phyloP scores from a whole-genome alignment of 257 asterid genomes.

The Petrea volubilis region DNA sequence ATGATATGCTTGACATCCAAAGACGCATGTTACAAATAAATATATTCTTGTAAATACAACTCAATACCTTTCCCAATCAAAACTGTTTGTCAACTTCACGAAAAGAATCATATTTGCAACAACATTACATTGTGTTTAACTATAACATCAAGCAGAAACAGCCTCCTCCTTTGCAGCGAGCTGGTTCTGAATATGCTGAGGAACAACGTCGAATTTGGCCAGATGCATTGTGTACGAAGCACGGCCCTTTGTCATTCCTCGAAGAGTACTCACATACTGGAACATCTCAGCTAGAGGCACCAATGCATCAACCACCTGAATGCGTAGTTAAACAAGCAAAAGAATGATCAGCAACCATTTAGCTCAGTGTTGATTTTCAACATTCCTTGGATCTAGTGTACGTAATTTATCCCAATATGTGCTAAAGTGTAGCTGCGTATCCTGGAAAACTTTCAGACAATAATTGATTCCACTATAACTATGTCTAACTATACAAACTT shows the following conservation, averaged over 20 bases:
- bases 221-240: slow-evolving; percentile 97
- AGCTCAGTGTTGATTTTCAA: no score
- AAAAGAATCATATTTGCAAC: slow-evolving; percentile 27
- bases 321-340: background rate
- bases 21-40: no score
- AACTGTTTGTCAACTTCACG: slow-evolving; percentile 16
- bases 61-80: slow-evolving; percentile 14
- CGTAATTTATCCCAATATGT: no score
- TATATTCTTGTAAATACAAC: no score
- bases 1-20: no score
- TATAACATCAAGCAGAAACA: slow-evolving; percentile 53
- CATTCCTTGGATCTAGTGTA: no score
- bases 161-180: slow-evolving; percentile 77
- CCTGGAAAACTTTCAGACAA: no score
- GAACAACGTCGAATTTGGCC: slow-evolving; percentile 94
- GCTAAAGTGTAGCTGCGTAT: no score
- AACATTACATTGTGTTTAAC: background rate
- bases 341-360: background rate
- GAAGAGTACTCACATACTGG: slow-evolving; percentile 85
- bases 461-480: no score
- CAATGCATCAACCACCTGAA: slow-evolving; percentile 86
- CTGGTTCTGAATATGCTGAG: slow-evolving; percentile 93
- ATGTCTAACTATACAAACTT: no score
- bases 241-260: slow-evolving; percentile 96
- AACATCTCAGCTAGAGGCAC: slow-evolving; percentile 99